Percentiles rank a stretch among this genome's conserved stretches.
Evolutionary conservation across 1,284 basidiomycete genomes (phyloP).

Genomic region (Crucibulum parvulum): DNA sequence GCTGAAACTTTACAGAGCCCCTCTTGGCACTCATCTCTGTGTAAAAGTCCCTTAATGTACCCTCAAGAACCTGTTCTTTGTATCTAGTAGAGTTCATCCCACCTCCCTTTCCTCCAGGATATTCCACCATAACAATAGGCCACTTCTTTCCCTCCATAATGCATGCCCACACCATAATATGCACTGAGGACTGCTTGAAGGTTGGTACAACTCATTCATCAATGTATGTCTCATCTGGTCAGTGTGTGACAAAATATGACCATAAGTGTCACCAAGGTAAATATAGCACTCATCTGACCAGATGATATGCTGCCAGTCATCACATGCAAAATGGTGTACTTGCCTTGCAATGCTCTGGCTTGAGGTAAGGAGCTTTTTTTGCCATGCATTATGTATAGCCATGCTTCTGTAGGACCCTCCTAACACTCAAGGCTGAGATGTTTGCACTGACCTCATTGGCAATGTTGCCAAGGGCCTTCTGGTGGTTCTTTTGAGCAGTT

Average conservation of each 20-base stretch:
- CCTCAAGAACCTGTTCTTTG: conserved; percentile 19
- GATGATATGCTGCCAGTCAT: conserved; percentile 9
- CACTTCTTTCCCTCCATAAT: conserved; percentile 20
- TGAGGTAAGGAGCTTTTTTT: conserved; percentile 23
- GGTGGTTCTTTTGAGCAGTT: neutral
- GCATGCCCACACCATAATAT: conserved; percentile 10
- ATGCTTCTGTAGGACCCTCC: conserved; percentile 9
- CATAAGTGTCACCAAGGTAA: conserved; percentile 7
- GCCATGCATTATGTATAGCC: conserved; percentile 25
- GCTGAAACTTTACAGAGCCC: conserved; percentile 6
- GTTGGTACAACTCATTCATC: neutral
- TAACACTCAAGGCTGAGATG: conserved; percentile 11
- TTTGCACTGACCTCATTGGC: neutral
- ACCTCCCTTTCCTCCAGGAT: conserved; percentile 20
- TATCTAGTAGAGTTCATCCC: conserved; percentile 18
- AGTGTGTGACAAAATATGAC: conserved; percentile 9
- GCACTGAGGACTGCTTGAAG: neutral
- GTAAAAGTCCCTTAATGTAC: conserved; percentile 8
- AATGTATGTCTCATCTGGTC: neutral
- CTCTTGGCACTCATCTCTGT: conserved; percentile 4
- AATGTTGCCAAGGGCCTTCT: neutral
- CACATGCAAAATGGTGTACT: neutral
- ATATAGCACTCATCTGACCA: conserved; percentile 18
- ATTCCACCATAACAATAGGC: conserved; percentile 18
- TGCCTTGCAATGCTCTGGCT: conserved; percentile 9